phyloP scores from a whole-genome alignment of 1,284 basidiomycete species.

The Puccinia triticina region DNA sequence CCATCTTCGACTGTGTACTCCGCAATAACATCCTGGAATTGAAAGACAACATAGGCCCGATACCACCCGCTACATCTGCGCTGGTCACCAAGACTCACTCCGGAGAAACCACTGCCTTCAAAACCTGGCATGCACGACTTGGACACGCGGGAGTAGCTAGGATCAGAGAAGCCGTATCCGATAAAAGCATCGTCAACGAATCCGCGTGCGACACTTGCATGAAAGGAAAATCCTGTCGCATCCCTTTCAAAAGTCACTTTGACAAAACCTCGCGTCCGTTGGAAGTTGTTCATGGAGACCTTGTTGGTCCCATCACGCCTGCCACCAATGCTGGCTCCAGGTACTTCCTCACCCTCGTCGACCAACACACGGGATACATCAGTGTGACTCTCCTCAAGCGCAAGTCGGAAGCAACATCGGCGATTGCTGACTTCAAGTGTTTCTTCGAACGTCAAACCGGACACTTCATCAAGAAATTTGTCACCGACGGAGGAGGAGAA shows the following conservation, averaged over 20 bases:
- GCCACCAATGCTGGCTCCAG: too few species aligned
- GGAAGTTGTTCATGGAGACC: background rate
- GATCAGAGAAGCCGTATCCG: background rate
- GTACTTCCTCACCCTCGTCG: too few species aligned
- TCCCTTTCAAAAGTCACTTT: background rate
- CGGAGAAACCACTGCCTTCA: too few species aligned
- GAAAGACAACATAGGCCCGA: too few species aligned
- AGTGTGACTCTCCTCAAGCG: background rate
- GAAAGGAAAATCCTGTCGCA: too few species aligned
- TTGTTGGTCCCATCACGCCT: background rate
- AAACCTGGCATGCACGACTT: background rate
- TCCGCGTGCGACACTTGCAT: too few species aligned
- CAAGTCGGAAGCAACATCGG: background rate
- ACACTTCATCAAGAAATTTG: background rate
- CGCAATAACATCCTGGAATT: background rate
- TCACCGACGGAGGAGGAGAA: background rate
- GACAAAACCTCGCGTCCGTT: background rate
- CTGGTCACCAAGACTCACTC: too few species aligned
- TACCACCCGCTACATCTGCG: too few species aligned
- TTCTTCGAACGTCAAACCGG: conserved; percentile 11
- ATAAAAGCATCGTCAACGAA: background rate
- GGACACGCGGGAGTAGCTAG: background rate
- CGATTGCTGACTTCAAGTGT: background rate
- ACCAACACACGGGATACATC: conserved; percentile 5
- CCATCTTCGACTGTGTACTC: background rate